Evolutionary conservation across 805 yeast species (phyloP), one percentile per base, ranked within the genome.

Genomic region (Lachancea kluyveri): DNA sequence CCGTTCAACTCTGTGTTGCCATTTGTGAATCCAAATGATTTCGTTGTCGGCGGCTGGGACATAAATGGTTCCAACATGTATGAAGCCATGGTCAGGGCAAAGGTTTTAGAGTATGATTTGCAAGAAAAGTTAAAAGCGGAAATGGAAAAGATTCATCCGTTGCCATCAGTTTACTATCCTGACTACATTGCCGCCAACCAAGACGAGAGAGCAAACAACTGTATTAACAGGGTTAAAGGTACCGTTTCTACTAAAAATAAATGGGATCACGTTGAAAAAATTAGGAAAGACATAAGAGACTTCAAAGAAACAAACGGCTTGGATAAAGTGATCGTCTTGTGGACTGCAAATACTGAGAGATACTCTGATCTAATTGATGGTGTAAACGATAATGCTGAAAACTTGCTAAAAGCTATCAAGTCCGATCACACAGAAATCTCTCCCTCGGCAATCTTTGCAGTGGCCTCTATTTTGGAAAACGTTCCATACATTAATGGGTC

Each of bases 341-440:
- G 97, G 97, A 87, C 96, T 26, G 97, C 97, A 35, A 90, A 88
- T 66, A 88, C 97, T 35, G 97, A 88, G 67, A 78, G 96, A 57
- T 87, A 81, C 58, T 75, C 94, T 26, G 88, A 82, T 24, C 54
- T 90, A 25, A 62, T 77, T 26, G 65, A 68, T 4, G 92, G 94
- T 38, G 85, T 90, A 43, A 87, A 88, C 55, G 96, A 88, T 59
- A 83, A 90, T 17, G 77, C 86, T 31, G 94, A 82, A 23, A 82
- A 83, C 62, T 65, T 88, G 54, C 45, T 88, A 45, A 62, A 68
- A 30, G 57, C 95, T 12, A 77, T 88, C 59, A 86, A 85, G 63
- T 57, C 57, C 21, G 85, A 83, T 48, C 95, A 88, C 55, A 69
- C 62, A 23, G 96, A 88, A 64, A 74, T 88, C 42, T 73, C 95